phyloP scores from a whole-genome alignment of 345 rosid genomes.

The Gossypium australe region DNA sequence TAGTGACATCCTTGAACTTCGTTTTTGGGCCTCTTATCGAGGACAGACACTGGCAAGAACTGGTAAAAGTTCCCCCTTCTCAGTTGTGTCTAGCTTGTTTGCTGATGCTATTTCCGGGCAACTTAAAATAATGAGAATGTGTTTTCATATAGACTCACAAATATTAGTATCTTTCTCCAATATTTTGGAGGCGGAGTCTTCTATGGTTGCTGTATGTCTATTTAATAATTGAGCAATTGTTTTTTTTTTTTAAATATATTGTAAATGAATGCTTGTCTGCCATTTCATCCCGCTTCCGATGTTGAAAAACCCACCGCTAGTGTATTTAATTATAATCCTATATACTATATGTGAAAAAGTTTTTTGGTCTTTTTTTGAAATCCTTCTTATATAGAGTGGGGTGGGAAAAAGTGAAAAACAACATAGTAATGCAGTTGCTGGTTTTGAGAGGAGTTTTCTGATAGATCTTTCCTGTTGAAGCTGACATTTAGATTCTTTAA shows the following conservation, averaged over 20 bases:
- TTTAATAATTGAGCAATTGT: neutral
- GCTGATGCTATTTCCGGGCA: neutral
- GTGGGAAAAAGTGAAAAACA: neutral
- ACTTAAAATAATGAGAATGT: neutral
- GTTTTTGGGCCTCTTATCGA: constrained; percentile 98
- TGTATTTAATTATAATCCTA: neutral
- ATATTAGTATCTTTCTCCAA: neutral
- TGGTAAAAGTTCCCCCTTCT: constrained; percentile 32
- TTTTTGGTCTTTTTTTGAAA: no score
- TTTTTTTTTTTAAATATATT: neutral
- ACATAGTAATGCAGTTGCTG: neutral
- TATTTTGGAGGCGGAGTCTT: neutral
- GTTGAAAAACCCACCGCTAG: no score
- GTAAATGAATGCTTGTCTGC: neutral
- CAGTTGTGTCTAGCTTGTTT: neutral
- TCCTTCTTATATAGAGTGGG: neutral
- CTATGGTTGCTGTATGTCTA: neutral
- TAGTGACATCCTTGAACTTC: constrained; percentile 85
- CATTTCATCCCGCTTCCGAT: neutral
- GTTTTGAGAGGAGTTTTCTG: neutral
- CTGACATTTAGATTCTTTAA: neutral
- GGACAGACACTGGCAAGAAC: constrained; percentile 97
- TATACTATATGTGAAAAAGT: no score
- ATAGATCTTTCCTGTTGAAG: neutral
- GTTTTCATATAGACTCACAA: neutral